phyloP scores from a whole-genome alignment of 495 filamentous ascomycete species.

The Penicillium waksmanii region DNA sequence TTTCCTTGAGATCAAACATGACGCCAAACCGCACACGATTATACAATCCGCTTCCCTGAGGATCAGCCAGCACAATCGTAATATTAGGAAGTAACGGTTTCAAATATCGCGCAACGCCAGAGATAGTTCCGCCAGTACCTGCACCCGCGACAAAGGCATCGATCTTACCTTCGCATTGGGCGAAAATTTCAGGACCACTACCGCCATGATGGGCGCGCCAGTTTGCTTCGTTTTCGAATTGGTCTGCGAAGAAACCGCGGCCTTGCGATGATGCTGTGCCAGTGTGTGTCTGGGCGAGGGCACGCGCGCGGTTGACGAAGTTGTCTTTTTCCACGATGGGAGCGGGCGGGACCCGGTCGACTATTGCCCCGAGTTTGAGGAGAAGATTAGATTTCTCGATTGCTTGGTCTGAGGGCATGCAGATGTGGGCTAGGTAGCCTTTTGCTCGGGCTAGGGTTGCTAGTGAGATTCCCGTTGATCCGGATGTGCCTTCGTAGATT shows the following conservation, averaged over 20 bases:
- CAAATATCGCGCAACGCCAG: slow-evolving; percentile 80
- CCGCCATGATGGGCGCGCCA: slow-evolving; percentile 79
- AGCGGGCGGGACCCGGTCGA: slow-evolving; percentile 86
- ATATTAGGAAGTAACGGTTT: slow-evolving; percentile 69
- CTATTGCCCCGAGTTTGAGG: slow-evolving; percentile 84
- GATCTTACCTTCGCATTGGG: slow-evolving; percentile 72
- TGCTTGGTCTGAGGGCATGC: slow-evolving; percentile 93
- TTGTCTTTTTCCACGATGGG: slow-evolving; percentile 89
- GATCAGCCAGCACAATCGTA: slow-evolving; percentile 85
- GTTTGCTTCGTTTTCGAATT: slow-evolving; percentile 91
- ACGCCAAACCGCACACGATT: slow-evolving; percentile 91
- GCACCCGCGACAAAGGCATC: slow-evolving; percentile 97
- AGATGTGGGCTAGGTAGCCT: slow-evolving; percentile 93
- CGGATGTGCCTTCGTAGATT: slow-evolving; percentile 97
- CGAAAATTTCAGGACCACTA: slow-evolving; percentile 87
- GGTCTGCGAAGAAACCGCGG: slow-evolving; percentile 89
- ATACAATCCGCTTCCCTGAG: slow-evolving; percentile 90
- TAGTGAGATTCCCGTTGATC: slow-evolving; percentile 90
- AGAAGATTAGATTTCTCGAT: slow-evolving; percentile 88
- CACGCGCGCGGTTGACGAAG: slow-evolving; percentile 92
- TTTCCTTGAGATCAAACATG: slow-evolving; percentile 89
- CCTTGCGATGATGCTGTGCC: slow-evolving; percentile 48
- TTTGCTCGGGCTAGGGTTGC: slow-evolving; percentile 84
- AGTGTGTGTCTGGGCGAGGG: slow-evolving; percentile 68
- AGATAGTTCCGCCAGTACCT: slow-evolving; percentile 92